Conservation (phyloP, 257 asterid species). For the Rubia yunnanensis region DNA sequence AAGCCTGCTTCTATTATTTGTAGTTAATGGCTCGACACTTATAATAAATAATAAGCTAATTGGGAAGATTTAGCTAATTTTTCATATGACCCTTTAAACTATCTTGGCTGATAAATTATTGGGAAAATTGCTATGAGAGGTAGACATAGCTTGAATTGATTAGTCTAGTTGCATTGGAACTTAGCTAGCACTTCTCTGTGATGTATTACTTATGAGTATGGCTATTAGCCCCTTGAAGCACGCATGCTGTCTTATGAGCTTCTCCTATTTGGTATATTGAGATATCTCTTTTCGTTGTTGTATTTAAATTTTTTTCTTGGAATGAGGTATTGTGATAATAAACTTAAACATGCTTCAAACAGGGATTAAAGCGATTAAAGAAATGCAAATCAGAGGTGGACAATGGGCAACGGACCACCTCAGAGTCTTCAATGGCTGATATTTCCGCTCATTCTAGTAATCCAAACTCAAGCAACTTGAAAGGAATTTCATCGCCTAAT, state of each 20-base stretch:
- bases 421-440: constrained; percentile 27
- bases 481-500: constrained; percentile 21
- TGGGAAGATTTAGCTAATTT: not conserved
- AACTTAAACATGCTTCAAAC: constrained; percentile 6
- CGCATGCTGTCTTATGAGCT: not conserved
- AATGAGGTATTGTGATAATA: not conserved
- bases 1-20: not conserved
- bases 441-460: constrained; percentile 10
- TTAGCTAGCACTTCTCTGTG: not conserved
- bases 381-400: constrained; percentile 42
- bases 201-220: not conserved
- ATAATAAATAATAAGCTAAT: not conserved
- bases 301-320: too few relatives aligned
- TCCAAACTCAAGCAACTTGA: constrained; percentile 20
- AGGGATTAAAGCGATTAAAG: constrained; percentile 67
- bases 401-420: constrained; percentile 20
- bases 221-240: not conserved
- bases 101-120: not conserved
- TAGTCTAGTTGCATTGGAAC: not conserved
- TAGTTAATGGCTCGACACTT: not conserved
- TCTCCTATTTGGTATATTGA: not conserved
- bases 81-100: not conserved
- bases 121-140: not conserved
- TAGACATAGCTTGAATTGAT: not conserved
- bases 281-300: not conserved